A percentile compares a stretch with the other conserved stretches of the same genome.
Evolutionary conservation across 2,329 filamentous ascomycete genomes (phyloP).

Genomic region (Claviceps spartinae): DNA sequence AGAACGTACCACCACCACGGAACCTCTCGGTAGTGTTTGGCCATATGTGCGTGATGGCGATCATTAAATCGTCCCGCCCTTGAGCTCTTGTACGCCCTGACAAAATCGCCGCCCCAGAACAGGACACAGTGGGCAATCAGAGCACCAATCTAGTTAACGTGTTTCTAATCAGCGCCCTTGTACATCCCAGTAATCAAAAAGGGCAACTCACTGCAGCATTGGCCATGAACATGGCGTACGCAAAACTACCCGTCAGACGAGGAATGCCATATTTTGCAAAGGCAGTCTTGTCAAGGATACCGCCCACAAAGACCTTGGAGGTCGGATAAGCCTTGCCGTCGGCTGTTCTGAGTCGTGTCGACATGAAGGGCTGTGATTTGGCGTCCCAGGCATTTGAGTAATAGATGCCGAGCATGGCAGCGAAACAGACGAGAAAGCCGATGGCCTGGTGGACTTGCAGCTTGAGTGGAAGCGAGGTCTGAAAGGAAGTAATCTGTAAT

Average conservation of each 20-base stretch:
- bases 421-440: constrained; percentile 22
- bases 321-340: constrained; percentile 29
- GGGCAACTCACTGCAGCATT: constrained; percentile 32
- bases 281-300: constrained; percentile 27
- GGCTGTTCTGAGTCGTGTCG: constrained; percentile 20
- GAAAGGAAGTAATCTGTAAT: constrained; percentile 1
- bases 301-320: constrained; percentile 24
- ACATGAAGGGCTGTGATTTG: constrained; percentile 19
- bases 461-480: constrained; percentile 20
- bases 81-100: constrained; percentile 24
- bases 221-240: constrained; percentile 40
- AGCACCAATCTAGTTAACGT: constrained; percentile 34
- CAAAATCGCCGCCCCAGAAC: constrained; percentile 43
- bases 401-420: constrained; percentile 23
- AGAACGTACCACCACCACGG: constrained; percentile 23
- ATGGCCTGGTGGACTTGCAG: constrained; percentile 24
- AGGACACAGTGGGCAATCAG: constrained; percentile 36
- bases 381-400: constrained; percentile 27
- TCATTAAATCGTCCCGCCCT: constrained; percentile 28
- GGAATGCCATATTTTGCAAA: constrained; percentile 32
- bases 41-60: constrained; percentile 38
- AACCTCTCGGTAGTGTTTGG: constrained; percentile 35
- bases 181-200: neutral
- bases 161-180: neutral
- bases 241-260: constrained; percentile 33